These are phyloP conservation scores for Amphibolis antarctica DNA, from an alignment of 106 monocot species.

Conservation along the genomic window DNA sequence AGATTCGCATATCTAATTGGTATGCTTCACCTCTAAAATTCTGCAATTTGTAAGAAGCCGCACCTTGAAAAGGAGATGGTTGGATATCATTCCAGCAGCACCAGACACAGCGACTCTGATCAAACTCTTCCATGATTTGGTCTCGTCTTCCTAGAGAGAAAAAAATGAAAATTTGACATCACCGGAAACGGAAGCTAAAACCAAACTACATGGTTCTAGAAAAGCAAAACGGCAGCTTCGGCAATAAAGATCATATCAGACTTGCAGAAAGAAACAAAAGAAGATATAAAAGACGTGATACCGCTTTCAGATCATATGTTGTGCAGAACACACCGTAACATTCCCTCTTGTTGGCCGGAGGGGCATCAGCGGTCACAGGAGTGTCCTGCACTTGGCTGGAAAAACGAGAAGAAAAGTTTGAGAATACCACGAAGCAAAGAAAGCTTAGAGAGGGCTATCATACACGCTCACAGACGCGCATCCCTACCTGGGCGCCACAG, in stretches of 20 bases:
- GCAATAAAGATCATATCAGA: no score
- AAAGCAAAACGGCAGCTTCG: no score
- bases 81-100: slow-evolving; percentile 99
- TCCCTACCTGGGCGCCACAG: slow-evolving; percentile 42
- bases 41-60: neutral
- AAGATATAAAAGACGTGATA: slow-evolving; percentile 8
- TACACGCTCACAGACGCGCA: no score
- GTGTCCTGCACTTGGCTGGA: slow-evolving; percentile 40
- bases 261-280: neutral
- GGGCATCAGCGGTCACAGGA: slow-evolving; percentile 12
- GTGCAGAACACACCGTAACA: slow-evolving; percentile 89
- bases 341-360: slow-evolving; percentile 27
- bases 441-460: no score
- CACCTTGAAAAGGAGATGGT: slow-evolving; percentile 86
- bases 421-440: neutral
- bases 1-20: no score
- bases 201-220: neutral
- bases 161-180: neutral
- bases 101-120: slow-evolving; percentile 81
- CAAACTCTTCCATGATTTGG: slow-evolving; percentile 89
- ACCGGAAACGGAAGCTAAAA: neutral
- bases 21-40: neutral
- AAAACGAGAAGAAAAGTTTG: neutral
- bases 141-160: slow-evolving; percentile 62
- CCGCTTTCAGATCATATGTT: slow-evolving; percentile 64